Percentiles rank a stretch among this genome's conserved stretches.
phyloP scores from a whole-genome alignment of 225 moss, liverwort and hornwort species.

The Bryum argenteum region DNA sequence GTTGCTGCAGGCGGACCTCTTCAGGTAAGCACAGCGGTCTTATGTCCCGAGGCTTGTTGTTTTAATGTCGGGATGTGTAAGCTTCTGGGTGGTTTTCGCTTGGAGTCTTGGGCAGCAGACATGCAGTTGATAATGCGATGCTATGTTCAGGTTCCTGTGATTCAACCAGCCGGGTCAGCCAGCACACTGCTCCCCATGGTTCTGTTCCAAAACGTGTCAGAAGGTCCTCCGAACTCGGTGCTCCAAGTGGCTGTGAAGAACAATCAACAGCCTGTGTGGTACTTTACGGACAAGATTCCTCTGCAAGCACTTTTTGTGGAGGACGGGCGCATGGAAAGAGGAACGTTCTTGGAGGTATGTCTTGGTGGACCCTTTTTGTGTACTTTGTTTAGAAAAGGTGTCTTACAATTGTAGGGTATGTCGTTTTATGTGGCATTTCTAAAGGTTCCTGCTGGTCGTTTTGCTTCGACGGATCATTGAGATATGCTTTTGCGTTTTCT shows the following conservation, averaged over 20 bases:
- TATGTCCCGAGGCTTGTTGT: not conserved
- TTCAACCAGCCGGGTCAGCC: slow-evolving; percentile 75
- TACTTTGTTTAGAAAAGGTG: not conserved
- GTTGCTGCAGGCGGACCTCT: slow-evolving; percentile 90
- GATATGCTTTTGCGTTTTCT: not conserved
- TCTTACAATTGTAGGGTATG: not conserved
- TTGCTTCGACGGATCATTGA: not conserved
- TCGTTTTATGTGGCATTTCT: too few relatives aligned
- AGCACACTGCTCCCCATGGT: slow-evolving; percentile 83
- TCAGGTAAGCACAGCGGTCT: slow-evolving; percentile 53
- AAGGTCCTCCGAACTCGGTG: slow-evolving; percentile 76
- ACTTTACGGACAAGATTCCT: slow-evolving; percentile 88
- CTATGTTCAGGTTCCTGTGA: slow-evolving; percentile 60
- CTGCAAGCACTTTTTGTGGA: slow-evolving; percentile 90
- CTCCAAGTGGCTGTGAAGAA: slow-evolving; percentile 98
- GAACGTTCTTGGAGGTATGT: slow-evolving; percentile 77
- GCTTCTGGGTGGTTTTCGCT: not conserved
- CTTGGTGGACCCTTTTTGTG: not conserved
- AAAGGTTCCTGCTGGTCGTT: not conserved
- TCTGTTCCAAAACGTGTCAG: slow-evolving; percentile 86
- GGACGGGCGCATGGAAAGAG: slow-evolving; percentile 95
- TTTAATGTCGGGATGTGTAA: not conserved
- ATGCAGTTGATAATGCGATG: not conserved
- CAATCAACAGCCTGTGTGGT: slow-evolving; percentile 97
- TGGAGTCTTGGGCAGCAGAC: not conserved